Conservation (phyloP, 306 rosid genomes). For the Cyclanthera cordifolia region DNA sequence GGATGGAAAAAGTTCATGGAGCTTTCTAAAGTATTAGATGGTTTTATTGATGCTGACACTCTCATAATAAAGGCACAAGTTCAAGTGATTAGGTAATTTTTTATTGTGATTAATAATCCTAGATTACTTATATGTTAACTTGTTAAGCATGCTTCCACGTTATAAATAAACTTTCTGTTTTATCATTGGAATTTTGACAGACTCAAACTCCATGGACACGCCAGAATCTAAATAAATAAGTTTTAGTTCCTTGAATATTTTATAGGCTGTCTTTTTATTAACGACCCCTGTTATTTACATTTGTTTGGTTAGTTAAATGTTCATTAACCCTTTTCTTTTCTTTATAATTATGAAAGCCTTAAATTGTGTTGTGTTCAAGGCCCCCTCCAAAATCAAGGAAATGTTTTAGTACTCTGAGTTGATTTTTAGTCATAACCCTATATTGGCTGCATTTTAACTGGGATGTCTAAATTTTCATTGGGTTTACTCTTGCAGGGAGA, state of each 20-base stretch:
- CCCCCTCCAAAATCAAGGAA: not conserved
- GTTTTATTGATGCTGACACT: constrained; percentile 86
- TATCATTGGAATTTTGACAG: not conserved
- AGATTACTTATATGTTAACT: not conserved
- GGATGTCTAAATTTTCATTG: not conserved
- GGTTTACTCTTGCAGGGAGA: constrained; percentile 51
- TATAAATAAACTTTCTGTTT: not conserved
- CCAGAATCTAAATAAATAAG: not conserved
- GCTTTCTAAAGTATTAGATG: constrained; percentile 86
- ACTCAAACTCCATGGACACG: not conserved
- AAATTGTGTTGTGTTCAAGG: not conserved
- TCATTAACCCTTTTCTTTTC: constrained; percentile 13
- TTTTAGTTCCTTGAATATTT: not conserved
- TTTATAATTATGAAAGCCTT: not conserved
- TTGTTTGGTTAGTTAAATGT: not conserved
- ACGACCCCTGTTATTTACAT: not conserved
- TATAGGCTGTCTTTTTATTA: not conserved
- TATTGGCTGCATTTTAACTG: not conserved
- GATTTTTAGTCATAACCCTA: not conserved
- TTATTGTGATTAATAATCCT: not conserved
- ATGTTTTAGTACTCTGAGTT: not conserved
- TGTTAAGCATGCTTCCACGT: constrained; percentile 1
- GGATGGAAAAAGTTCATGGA: constrained; percentile 99
- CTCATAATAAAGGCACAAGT: constrained; percentile 98
- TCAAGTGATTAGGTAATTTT: constrained; percentile 86